Conservation (phyloP, 75 land plant species). For the Picea glauca region DNA sequence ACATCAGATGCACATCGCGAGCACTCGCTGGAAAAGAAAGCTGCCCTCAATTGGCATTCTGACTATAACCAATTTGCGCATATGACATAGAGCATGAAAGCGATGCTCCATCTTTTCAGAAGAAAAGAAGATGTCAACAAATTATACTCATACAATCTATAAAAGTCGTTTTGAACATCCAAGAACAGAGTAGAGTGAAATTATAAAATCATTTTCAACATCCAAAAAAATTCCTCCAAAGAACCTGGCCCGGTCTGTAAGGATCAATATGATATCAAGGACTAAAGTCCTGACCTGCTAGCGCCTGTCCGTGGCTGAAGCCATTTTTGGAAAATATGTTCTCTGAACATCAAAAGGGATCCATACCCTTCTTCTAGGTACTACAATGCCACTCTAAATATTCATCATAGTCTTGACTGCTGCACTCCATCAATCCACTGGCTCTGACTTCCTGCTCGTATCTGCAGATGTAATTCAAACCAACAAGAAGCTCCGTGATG, state of each 20-base stretch:
- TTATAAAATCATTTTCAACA: background rate
- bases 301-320: background rate
- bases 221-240: background rate
- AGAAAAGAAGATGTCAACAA: background rate
- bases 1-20: background rate
- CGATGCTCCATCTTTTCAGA: background rate
- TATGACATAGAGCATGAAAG: background rate
- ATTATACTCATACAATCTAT: background rate
- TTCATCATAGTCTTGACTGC: constrained; percentile 35
- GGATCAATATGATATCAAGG: background rate
- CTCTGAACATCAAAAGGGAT: constrained; percentile 1
- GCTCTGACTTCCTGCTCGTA: constrained; percentile 46
- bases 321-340: background rate
- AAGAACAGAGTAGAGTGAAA: background rate
- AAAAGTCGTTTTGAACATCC: background rate
- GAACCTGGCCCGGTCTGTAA: background rate
- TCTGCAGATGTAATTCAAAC: constrained; percentile 66
- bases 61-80: background rate
- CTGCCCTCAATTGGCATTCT: background rate
- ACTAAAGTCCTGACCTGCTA: background rate
- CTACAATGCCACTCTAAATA: constrained; percentile 35
- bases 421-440: constrained; percentile 44
- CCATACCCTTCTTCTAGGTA: background rate
- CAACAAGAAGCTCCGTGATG: constrained; percentile 72
- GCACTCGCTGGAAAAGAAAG: background rate